A percentile compares a stretch with the other conserved stretches of the same genome.
Evolutionary conservation across 83 land plant species (phyloP).

Genomic region (Picea mariana): DNA sequence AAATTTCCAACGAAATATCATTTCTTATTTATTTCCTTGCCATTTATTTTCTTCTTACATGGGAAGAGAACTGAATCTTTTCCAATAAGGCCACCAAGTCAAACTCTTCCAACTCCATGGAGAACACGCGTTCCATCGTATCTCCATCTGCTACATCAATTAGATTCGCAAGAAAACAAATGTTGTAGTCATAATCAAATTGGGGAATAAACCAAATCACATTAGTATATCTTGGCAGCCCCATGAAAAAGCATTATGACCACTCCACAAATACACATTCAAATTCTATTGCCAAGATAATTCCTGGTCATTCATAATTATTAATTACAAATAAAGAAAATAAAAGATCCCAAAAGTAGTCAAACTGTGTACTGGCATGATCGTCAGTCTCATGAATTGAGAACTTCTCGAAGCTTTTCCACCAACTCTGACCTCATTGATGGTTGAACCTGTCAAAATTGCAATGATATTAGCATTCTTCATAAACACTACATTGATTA

Average conservation of each 20-base stretch:
- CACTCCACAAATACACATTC: background rate
- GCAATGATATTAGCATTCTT: slow-evolving; percentile 7
- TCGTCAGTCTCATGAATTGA: slow-evolving; percentile 19
- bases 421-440: slow-evolving; percentile 44
- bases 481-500: background rate
- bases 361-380: background rate
- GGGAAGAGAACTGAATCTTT: no score
- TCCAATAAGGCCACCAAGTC: no score
- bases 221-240: slow-evolving; percentile 6
- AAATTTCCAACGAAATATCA: no score
- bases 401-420: slow-evolving; percentile 50
- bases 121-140: no score
- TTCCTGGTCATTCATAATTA: background rate
- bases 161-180: background rate
- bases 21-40: no score
- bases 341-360: background rate
- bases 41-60: no score
- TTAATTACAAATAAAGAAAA: slow-evolving; percentile 1
- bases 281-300: background rate
- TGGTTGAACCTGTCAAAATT: slow-evolving; percentile 58
- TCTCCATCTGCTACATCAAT: no score
- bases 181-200: background rate
- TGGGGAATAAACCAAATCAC: background rate
- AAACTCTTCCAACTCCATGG: no score
- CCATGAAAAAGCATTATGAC: background rate